Conservation (phyloP, 1,284 basidiomycete genomes). For the Xerocomus amazonicus region DNA sequence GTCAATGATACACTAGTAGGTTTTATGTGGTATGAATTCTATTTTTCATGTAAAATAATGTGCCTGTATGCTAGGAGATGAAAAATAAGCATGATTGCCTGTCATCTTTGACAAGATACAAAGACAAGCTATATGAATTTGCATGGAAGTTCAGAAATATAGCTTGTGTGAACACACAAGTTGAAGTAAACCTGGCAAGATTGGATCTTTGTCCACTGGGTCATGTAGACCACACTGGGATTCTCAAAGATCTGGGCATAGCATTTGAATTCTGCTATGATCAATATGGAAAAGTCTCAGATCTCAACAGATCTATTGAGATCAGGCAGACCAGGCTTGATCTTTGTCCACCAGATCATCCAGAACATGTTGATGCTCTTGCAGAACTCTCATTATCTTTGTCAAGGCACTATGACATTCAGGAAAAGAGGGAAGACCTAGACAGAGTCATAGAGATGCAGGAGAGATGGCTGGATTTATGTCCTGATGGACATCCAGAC, state of each 20-base stretch:
- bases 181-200: background rate
- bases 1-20: background rate
- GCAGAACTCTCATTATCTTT: background rate
- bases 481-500: background rate
- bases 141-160: background rate
- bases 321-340: background rate
- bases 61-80: too few relatives aligned
- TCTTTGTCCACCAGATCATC: background rate
- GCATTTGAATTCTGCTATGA: background rate
- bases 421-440: background rate
- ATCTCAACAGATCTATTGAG: background rate
- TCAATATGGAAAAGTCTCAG: background rate
- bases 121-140: background rate
- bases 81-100: background rate
- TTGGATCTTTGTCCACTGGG: background rate
- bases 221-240: background rate
- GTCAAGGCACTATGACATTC: background rate
- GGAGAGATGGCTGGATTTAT: background rate
- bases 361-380: background rate
- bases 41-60: too few relatives aligned
- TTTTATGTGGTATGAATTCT: too few relatives aligned
- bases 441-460: background rate
- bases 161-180: background rate
- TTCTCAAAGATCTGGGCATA: background rate
- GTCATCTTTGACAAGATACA: background rate